These are phyloP conservation scores for Wallacemonas sp. DNA, from an alignment of 208 protist species.

Conservation along the genomic window DNA sequence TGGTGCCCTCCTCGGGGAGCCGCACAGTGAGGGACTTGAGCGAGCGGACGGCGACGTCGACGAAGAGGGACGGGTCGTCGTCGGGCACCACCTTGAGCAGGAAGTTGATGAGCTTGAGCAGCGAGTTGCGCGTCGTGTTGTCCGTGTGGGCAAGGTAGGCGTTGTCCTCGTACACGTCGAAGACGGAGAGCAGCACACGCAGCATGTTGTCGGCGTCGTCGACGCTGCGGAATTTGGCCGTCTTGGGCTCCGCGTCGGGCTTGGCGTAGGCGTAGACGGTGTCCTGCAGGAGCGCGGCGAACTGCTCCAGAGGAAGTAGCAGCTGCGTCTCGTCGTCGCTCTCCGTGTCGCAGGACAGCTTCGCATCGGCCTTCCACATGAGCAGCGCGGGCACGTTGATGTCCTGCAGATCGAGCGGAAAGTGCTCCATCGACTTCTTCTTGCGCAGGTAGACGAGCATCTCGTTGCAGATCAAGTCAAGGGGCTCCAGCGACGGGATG, in stretches of 20 bases:
- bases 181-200: slow-evolving; percentile 76
- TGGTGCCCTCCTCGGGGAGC: slow-evolving; percentile 78
- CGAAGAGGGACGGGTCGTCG: slow-evolving; percentile 86
- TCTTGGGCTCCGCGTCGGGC: slow-evolving; percentile 65
- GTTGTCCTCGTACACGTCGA: slow-evolving; percentile 88
- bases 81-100: slow-evolving; percentile 88
- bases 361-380: slow-evolving; percentile 77
- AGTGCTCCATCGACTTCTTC: slow-evolving; percentile 39
- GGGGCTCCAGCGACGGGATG: slow-evolving; percentile 43
- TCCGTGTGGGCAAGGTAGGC: slow-evolving; percentile 85
- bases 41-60: slow-evolving; percentile 76
- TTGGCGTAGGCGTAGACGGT: slow-evolving; percentile 82
- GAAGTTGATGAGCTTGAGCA: slow-evolving; percentile 77
- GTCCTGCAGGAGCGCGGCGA: slow-evolving; percentile 75
- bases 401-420: slow-evolving; percentile 46
- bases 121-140: slow-evolving; percentile 79
- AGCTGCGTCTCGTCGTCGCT: slow-evolving; percentile 57
- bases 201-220: slow-evolving; percentile 87
- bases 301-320: slow-evolving; percentile 72
- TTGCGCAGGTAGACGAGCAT: slow-evolving; percentile 60
- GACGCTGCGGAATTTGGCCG: slow-evolving; percentile 76
- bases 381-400: slow-evolving; percentile 66
- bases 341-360: slow-evolving; percentile 57
- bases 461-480: slow-evolving; percentile 60
- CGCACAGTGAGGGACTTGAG: slow-evolving; percentile 72